Evolutionary conservation across 345 rosid species (phyloP).

Genomic region (Raphanus sativus): DNA sequence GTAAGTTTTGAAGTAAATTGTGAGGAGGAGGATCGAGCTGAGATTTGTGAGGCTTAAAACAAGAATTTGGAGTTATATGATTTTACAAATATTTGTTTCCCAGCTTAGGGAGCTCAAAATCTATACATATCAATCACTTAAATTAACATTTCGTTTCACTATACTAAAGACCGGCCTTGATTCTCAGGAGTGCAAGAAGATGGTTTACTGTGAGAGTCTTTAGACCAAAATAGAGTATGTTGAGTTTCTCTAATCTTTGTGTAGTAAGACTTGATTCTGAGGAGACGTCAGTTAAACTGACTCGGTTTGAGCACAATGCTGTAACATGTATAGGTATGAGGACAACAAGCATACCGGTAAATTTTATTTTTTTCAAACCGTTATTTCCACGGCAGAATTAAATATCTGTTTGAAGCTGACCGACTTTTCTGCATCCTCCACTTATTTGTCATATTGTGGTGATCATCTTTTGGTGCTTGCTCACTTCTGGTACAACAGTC

Average conservation of each 20-base stretch:
- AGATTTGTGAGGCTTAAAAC: background rate
- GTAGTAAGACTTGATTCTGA: constrained; percentile 96
- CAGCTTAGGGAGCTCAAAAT: background rate
- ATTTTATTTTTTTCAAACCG: constrained; percentile 14
- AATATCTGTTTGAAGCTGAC: background rate
- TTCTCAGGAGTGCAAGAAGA: background rate
- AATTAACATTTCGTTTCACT: background rate
- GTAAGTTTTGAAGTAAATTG: too few species aligned
- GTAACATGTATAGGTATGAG: constrained; percentile 87
- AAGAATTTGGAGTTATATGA: background rate
- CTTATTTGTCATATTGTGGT: background rate
- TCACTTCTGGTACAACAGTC: constrained; percentile 3
- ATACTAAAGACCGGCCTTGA: background rate
- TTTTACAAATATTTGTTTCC: background rate
- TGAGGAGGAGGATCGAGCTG: too few species aligned
- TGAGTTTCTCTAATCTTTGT: constrained; percentile 22
- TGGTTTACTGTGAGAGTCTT: background rate
- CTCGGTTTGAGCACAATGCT: constrained; percentile 83
- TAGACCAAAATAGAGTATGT: background rate
- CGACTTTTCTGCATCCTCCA: background rate
- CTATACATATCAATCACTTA: background rate
- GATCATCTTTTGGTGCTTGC: constrained; percentile 11
- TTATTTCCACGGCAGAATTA: background rate
- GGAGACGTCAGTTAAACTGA: constrained; percentile 64
- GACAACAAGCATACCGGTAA: constrained; percentile 75